Evolutionary conservation across 1,284 basidiomycete species (phyloP).

Genomic region (Ceratorhiza oryzae-sativae): DNA sequence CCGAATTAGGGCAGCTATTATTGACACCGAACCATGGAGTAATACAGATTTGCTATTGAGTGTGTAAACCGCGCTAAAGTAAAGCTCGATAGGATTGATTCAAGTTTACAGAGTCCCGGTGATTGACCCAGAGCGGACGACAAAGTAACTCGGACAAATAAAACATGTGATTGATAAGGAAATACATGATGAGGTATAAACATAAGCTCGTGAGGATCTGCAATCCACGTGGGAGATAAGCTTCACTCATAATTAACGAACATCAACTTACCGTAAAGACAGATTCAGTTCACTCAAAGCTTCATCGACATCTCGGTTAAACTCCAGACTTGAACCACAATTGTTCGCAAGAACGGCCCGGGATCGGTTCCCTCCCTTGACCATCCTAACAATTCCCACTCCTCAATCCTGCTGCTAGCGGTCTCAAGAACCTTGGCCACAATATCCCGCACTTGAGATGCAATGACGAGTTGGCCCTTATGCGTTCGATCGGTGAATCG

Average conservation of each 20-base stretch:
- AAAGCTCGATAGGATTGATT: too few species aligned
- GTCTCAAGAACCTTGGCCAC: constrained; percentile 22
- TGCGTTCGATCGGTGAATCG: constrained; percentile 15
- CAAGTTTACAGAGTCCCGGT: too few species aligned
- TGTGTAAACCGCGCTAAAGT: too few species aligned
- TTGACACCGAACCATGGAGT: too few species aligned
- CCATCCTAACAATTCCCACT: constrained; percentile 36
- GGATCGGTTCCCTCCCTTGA: constrained; percentile 24
- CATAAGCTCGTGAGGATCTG: not conserved
- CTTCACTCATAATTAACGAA: not conserved
- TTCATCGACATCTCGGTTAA: constrained; percentile 27
- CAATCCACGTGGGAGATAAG: not conserved
- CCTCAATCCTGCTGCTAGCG: constrained; percentile 8
- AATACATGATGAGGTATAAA: not conserved
- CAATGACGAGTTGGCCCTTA: constrained; percentile 23
- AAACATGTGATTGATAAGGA: not conserved
- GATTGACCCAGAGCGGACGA: too few species aligned
- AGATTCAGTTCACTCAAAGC: not conserved
- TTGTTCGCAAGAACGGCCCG: constrained; percentile 22
- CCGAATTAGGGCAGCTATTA: too few species aligned
- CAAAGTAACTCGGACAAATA: not conserved
- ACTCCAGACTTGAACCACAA: constrained; percentile 36
- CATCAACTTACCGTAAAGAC: not conserved
- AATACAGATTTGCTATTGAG: too few species aligned
- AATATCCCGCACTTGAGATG: constrained; percentile 29